These are phyloP conservation scores for Fraxinus quadrangulata DNA, from an alignment of 257 asterid species.

Conservation along the genomic window DNA sequence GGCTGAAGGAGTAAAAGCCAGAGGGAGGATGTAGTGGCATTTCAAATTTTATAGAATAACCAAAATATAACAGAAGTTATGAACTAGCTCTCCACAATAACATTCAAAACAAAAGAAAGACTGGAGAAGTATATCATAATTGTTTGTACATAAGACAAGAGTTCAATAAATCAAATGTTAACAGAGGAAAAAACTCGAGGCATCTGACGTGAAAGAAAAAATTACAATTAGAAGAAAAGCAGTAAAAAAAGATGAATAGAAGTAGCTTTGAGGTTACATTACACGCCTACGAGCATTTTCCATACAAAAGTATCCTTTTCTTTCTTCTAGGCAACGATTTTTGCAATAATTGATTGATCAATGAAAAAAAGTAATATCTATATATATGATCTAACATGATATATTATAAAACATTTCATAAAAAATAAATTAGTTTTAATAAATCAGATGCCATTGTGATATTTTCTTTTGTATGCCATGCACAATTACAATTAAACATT, in stretches of 20 bases:
- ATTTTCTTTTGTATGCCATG: constrained; percentile 6
- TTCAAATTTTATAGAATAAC: background rate
- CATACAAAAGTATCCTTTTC: background rate
- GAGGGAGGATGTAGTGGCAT: background rate
- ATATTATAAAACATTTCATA: background rate
- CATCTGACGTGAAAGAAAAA: background rate
- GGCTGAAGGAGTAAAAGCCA: background rate
- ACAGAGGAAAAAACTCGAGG: background rate
- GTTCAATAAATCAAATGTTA: background rate
- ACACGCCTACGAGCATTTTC: background rate
- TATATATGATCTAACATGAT: background rate
- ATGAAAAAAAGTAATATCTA: too few species aligned
- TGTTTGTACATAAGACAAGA: background rate
- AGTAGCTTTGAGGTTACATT: background rate
- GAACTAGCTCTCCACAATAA: background rate
- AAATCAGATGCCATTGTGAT: background rate
- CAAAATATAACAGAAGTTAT: background rate
- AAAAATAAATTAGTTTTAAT: background rate
- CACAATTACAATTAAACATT: background rate
- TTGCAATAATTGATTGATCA: too few species aligned
- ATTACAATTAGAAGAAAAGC: background rate
- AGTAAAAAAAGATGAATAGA: background rate
- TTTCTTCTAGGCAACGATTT: background rate
- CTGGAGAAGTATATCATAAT: background rate
- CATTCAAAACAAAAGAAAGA: background rate